phyloP scores from a whole-genome alignment of 176 grass and related monocot species.

The Oryza meridionalis region DNA sequence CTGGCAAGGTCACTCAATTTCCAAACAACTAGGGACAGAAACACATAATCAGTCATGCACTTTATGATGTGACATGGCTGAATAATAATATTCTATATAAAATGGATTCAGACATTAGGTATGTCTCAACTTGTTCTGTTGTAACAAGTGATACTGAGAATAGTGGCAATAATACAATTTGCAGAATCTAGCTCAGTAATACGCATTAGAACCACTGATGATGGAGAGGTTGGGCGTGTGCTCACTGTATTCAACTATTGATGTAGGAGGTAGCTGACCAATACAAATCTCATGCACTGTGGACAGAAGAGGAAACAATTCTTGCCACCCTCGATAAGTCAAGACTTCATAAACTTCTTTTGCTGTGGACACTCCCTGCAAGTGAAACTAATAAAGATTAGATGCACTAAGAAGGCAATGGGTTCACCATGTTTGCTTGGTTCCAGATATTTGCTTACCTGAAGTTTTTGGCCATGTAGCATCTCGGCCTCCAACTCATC shows the following conservation, averaged over 20 bases:
- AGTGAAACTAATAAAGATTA: slow-evolving; percentile 30
- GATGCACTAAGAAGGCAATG: not conserved
- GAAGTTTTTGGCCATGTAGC: slow-evolving; percentile 88
- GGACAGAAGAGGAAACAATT: slow-evolving; percentile 70
- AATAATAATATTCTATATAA: slow-evolving; percentile 24
- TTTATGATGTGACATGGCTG: slow-evolving; percentile 20
- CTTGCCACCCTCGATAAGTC: slow-evolving; percentile 75
- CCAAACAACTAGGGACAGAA: slow-evolving; percentile 20
- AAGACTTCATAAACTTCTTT: slow-evolving; percentile 90
- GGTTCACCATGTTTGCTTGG: not conserved
- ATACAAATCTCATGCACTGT: slow-evolving; percentile 90
- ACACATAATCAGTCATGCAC: slow-evolving; percentile 31
- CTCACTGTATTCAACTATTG: slow-evolving; percentile 91
- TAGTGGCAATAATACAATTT: slow-evolving; percentile 28
- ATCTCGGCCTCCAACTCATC: slow-evolving; percentile 89
- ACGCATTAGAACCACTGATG: slow-evolving; percentile 51
- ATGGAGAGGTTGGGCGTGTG: slow-evolving; percentile 58
- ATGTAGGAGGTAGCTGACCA: slow-evolving; percentile 66
- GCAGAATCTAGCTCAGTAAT: slow-evolving; percentile 47
- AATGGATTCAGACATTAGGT: slow-evolving; percentile 4
- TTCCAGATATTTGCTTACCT: slow-evolving; percentile 52
- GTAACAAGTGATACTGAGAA: slow-evolving; percentile 35
- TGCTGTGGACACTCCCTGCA: slow-evolving; percentile 85
- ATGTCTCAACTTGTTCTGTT: slow-evolving; percentile 30
- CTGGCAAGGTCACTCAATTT: not conserved